Evolutionary conservation across 768 basidiomycete species (phyloP).

Genomic region (Panus rudis): DNA sequence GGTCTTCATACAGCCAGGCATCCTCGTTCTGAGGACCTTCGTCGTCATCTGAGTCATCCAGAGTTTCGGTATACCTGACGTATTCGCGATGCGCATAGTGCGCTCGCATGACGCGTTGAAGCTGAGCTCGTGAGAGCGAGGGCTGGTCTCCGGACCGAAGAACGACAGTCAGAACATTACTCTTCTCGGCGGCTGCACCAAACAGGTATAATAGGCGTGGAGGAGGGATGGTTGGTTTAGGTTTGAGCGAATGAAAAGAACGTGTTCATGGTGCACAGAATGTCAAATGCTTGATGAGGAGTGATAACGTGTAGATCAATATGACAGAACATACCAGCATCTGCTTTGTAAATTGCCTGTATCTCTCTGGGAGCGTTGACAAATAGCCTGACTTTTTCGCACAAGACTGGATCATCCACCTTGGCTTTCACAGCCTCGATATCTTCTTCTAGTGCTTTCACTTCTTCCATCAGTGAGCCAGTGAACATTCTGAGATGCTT

Average conservation of each 20-base stretch:
- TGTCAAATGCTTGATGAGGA: neutral
- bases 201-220: neutral
- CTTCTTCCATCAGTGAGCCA: conserved; percentile 85
- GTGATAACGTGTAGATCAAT: neutral
- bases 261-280: too few species aligned
- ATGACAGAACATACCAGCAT: conserved; percentile 73
- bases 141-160: conserved; percentile 77
- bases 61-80: conserved; percentile 44
- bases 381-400: conserved; percentile 81
- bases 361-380: conserved; percentile 85
- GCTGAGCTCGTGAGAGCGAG: conserved; percentile 64
- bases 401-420: conserved; percentile 81
- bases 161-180: conserved; percentile 74
- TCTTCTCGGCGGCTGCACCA: conserved; percentile 50
- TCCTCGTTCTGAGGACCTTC: conserved; percentile 92
- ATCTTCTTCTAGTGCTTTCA: conserved; percentile 75
- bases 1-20: conserved; percentile 93
- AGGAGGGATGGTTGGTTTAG: too few species aligned
- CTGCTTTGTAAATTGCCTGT: conserved; percentile 72
- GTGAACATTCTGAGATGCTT: conserved; percentile 77
- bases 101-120: conserved; percentile 73
- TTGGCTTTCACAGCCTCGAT: conserved; percentile 84
- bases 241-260: neutral
- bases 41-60: conserved; percentile 85
- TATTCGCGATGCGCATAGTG: conserved; percentile 78